Conservation (phyloP, 2,329 filamentous ascomycete genomes). For the Monosporascus sp. region DNA sequence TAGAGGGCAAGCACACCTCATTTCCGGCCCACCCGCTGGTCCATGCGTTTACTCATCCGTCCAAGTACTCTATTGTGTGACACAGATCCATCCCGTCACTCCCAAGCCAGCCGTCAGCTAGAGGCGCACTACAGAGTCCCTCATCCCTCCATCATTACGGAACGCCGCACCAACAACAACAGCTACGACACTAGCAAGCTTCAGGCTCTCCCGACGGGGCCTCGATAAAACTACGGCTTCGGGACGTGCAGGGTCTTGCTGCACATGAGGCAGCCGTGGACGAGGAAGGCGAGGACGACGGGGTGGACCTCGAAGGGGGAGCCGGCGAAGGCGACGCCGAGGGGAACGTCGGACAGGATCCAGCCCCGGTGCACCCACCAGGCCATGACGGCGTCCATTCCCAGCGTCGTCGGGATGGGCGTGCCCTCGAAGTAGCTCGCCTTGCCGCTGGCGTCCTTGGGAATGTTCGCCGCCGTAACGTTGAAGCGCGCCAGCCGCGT, state of each 20-base stretch:
- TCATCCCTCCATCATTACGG: no score
- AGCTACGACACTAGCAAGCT: no score
- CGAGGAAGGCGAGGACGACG: slow-evolving; percentile 69
- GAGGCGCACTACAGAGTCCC: no score
- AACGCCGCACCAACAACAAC: no score
- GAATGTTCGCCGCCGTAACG: slow-evolving; percentile 82
- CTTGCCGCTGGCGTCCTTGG: slow-evolving; percentile 89
- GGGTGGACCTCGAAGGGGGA: slow-evolving; percentile 79
- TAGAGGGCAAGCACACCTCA: no score
- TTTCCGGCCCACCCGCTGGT: no score
- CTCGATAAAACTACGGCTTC: slow-evolving; percentile 55
- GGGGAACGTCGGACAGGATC: slow-evolving; percentile 72
- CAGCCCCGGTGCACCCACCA: slow-evolving; percentile 81
- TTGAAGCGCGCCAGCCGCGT: slow-evolving; percentile 96
- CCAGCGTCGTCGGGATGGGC: slow-evolving; percentile 86
- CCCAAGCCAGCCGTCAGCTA: no score
- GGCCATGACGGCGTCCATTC: slow-evolving; percentile 76
- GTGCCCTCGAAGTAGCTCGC: slow-evolving; percentile 95
- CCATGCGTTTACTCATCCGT: no score
- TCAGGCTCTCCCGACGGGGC: no score
- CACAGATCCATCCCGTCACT: no score
- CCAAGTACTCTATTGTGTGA: no score
- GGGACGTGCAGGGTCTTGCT: slow-evolving; percentile 93
- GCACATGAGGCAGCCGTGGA: slow-evolving; percentile 92
- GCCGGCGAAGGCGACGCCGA: slow-evolving; percentile 64